Evolutionary conservation across 164 flowering plant genomes (phyloP).

Genomic region (Nymphaea colorata): DNA sequence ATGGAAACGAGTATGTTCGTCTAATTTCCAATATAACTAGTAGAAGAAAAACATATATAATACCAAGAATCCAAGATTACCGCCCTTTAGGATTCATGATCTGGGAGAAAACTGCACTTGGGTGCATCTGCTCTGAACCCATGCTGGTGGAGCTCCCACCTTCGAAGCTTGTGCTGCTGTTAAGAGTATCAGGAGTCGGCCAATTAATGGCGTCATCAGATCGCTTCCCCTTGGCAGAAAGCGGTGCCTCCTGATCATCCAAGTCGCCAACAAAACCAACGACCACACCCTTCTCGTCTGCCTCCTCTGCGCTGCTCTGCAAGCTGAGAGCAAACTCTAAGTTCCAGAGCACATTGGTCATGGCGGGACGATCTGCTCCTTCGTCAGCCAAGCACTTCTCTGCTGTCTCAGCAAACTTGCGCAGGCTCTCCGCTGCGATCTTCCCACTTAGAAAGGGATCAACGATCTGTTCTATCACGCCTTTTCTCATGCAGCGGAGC

Average conservation of each 20-base stretch:
- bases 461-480: constrained; percentile 48
- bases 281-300: constrained; percentile 1
- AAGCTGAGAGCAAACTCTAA: constrained; percentile 76
- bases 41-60: too few species aligned
- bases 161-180: constrained; percentile 36
- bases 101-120: constrained; percentile 84
- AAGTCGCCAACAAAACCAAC: background rate
- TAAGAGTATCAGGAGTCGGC: background rate
- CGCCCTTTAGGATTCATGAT: constrained; percentile 91
- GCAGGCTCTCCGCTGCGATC: constrained; percentile 40
- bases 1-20: too few species aligned
- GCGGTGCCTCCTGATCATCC: constrained; percentile 20
- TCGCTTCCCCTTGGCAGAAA: background rate
- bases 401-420: constrained; percentile 66
- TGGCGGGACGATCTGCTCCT: constrained; percentile 66
- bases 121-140: constrained; percentile 75
- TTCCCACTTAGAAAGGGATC: background rate
- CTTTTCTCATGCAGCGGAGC: constrained; percentile 66
- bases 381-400: constrained; percentile 62
- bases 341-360: constrained; percentile 87
- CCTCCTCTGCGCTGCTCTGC: constrained; percentile 70
- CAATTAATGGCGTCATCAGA: background rate
- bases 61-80: constrained; percentile 10
- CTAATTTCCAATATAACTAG: too few species aligned
- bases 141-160: constrained; percentile 68